phyloP scores from a whole-genome alignment of 1,284 basidiomycete genomes.

The Tilletia setariae region DNA sequence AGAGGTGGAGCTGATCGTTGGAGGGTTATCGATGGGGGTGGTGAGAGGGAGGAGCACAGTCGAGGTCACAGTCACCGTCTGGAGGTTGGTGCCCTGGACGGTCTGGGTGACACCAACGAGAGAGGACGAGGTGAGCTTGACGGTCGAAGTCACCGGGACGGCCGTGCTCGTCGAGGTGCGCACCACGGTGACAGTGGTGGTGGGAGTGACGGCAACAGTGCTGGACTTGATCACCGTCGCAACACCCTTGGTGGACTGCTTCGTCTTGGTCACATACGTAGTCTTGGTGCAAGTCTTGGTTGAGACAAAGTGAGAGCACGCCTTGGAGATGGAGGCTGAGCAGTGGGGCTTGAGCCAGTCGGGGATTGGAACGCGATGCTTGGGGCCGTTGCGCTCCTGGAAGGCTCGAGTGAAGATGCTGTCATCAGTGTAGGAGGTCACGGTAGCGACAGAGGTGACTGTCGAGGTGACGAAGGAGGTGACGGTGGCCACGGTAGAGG shows the following conservation, averaged over 20 bases:
- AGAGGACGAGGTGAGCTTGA: background rate
- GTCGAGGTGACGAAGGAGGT: too few species aligned
- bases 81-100: background rate
- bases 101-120: background rate
- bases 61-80: background rate
- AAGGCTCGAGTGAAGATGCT: too few species aligned
- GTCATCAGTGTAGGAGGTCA: too few species aligned
- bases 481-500: too few species aligned
- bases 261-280: background rate
- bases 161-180: background rate
- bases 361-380: too few species aligned
- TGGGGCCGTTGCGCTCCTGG: too few species aligned
- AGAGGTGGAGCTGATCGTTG: too few species aligned
- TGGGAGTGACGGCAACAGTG: background rate
- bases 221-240: background rate
- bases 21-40: background rate
- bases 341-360: too few species aligned
- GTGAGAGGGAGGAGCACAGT: background rate
- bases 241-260: background rate
- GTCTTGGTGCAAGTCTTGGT: slow-evolving; percentile 7
- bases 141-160: background rate
- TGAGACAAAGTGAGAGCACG: too few species aligned
- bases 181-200: background rate
- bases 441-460: too few species aligned
- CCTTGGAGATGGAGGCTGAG: too few species aligned